Percentiles rank a stretch among this genome's conserved stretches.
These are phyloP conservation scores for Tetraselmis striata DNA, from an alignment of 139 green algal genomes.

Conservation along the genomic window DNA sequence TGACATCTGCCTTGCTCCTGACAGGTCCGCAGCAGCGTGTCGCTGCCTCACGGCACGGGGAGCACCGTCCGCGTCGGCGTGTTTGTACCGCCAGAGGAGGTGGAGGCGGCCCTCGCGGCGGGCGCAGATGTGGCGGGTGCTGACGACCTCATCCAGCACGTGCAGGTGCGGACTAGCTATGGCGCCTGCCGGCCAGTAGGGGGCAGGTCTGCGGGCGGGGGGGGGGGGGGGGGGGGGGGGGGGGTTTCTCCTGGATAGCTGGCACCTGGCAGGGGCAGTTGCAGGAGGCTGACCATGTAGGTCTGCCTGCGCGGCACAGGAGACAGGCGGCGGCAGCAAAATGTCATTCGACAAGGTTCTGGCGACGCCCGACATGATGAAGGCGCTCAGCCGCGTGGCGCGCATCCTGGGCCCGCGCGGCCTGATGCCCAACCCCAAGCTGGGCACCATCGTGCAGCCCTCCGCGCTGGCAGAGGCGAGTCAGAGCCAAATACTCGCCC, in stretches of 20 bases:
- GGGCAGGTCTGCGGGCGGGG: too few species aligned
- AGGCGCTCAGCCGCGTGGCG: slow-evolving; percentile 53
- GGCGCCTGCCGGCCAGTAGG: too few species aligned
- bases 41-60: slow-evolving; percentile 73
- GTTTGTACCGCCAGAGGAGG: slow-evolving; percentile 68
- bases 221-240: too few species aligned
- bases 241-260: background rate
- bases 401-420: slow-evolving; percentile 81
- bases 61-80: slow-evolving; percentile 64
- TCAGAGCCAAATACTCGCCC: too few species aligned
- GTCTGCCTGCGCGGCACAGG: too few species aligned
- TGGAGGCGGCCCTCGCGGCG: slow-evolving; percentile 53
- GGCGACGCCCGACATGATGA: slow-evolving; percentile 82
- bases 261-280: too few species aligned
- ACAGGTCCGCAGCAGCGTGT: slow-evolving; percentile 41
- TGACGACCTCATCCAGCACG: slow-evolving; percentile 66
- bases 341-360: slow-evolving; percentile 62
- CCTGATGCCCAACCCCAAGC: slow-evolving; percentile 97
- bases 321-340: slow-evolving; percentile 18
- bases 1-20: too few species aligned
- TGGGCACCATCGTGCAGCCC: slow-evolving; percentile 11
- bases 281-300: too few species aligned
- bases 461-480: background rate
- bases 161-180: slow-evolving; percentile 43
- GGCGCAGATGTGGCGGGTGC: slow-evolving; percentile 75